phyloP scores from a whole-genome alignment of 345 rosid genomes.

The Salix dunnii region DNA sequence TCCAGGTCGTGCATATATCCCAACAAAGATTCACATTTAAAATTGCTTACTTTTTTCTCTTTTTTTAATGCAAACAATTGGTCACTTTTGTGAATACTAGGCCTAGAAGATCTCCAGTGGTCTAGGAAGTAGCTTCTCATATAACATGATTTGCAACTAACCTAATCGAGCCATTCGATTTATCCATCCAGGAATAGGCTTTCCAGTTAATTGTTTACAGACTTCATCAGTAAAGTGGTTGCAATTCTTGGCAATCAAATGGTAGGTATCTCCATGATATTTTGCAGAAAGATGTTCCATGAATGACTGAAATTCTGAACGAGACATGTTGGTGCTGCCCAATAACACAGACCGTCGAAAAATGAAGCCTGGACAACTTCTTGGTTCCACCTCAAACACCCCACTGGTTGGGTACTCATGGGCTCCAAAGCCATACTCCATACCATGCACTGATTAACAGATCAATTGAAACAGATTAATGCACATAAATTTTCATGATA shows the following conservation, averaged over 20 bases:
- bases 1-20: not conserved
- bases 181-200: slow-evolving; percentile 92
- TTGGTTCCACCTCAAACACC: slow-evolving; percentile 91
- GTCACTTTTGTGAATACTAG: not conserved
- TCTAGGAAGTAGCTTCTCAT: slow-evolving; percentile 4
- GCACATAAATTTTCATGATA: not conserved
- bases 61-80: not conserved
- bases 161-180: slow-evolving; percentile 86
- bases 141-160: slow-evolving; percentile 28
- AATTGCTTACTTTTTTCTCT: not conserved
- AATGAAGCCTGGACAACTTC: slow-evolving; percentile 84
- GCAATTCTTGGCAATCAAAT: slow-evolving; percentile 96
- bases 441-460: slow-evolving; percentile 60
- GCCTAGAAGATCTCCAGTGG: not conserved
- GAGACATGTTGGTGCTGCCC: slow-evolving; percentile 69
- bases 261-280: slow-evolving; percentile 84
- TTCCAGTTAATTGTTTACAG: slow-evolving; percentile 64
- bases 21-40: not conserved
- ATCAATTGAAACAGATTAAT: slow-evolving; percentile 15
- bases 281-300: slow-evolving; percentile 73
- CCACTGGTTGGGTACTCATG: slow-evolving; percentile 84
- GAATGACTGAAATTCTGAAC: slow-evolving; percentile 65
- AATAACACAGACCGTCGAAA: slow-evolving; percentile 72
- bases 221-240: slow-evolving; percentile 92
- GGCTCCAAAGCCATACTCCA: slow-evolving; percentile 92